Evolutionary conservation across 208 protist species (phyloP).

Genomic region (Leishmania amazonensis): DNA sequence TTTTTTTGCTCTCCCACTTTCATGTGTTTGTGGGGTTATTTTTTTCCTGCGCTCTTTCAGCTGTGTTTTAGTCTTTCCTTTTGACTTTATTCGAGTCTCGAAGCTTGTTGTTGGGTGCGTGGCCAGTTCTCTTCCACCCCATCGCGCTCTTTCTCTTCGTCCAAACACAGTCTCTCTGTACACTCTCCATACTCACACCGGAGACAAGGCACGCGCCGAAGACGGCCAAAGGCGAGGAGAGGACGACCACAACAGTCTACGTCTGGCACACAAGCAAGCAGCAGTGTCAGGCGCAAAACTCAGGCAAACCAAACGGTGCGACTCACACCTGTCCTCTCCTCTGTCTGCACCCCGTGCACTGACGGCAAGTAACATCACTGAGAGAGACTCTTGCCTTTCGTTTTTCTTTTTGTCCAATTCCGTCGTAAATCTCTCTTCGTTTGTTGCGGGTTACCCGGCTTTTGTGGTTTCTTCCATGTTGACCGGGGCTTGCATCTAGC

Average conservation of each 20-base stretch:
- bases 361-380: background rate
- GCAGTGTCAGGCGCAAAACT: background rate
- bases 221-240: background rate
- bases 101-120: background rate
- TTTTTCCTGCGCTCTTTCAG: background rate
- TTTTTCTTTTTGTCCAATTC: background rate
- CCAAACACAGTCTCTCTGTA: background rate
- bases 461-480: background rate
- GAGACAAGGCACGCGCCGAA: background rate
- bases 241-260: background rate
- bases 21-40: background rate
- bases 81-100: background rate
- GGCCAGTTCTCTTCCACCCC: background rate
- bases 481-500: background rate
- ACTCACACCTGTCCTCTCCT: background rate
- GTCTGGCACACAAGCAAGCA: background rate
- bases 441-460: background rate
- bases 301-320: background rate
- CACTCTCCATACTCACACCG: background rate
- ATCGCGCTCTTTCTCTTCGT: background rate
- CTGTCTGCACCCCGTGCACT: background rate
- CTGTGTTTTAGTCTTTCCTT: constrained; percentile 5
- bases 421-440: background rate
- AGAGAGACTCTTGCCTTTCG: background rate
- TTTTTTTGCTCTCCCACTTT: background rate